Conservation (phyloP, 2,329 filamentous ascomycete species). For the Stachybotrys echinatus region DNA sequence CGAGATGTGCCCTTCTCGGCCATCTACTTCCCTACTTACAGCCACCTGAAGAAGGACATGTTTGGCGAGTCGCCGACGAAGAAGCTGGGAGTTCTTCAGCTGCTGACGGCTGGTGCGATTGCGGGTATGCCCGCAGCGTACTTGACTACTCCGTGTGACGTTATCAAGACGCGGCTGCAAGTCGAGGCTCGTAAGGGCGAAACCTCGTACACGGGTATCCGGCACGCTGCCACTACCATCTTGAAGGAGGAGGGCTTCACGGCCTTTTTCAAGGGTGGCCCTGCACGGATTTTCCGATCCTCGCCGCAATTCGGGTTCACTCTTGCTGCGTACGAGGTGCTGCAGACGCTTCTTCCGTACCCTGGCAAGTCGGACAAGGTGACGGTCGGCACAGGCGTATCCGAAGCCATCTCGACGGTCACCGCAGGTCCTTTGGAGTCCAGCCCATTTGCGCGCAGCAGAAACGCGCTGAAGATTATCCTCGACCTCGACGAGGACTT, state of each 20-base stretch:
- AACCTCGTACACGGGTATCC: conserved; percentile 76
- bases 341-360: conserved; percentile 71
- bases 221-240: conserved; percentile 80
- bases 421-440: conserved; percentile 25
- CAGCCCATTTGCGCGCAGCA: conserved; percentile 56
- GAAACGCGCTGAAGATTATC: conserved; percentile 93
- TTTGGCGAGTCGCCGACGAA: conserved; percentile 87
- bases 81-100: conserved; percentile 84
- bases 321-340: conserved; percentile 86
- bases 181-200: conserved; percentile 97
- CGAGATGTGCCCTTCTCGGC: conserved; percentile 97
- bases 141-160: conserved; percentile 93
- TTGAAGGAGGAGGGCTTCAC: conserved; percentile 87
- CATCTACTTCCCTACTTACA: conserved; percentile 98
- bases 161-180: conserved; percentile 98
- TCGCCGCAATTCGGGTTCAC: conserved; percentile 98
- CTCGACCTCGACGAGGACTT: conserved; percentile 93
- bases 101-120: conserved; percentile 91
- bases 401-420: conserved; percentile 53
- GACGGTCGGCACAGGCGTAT: conserved; percentile 50
- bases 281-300: conserved; percentile 88
- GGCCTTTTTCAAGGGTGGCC: conserved; percentile 98
- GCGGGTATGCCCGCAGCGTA: conserved; percentile 90
- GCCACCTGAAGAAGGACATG: conserved; percentile 86
- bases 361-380: conserved; percentile 58